phyloP scores from a whole-genome alignment of 495 filamentous ascomycete species.

The Trichodelitschia bisporula region DNA sequence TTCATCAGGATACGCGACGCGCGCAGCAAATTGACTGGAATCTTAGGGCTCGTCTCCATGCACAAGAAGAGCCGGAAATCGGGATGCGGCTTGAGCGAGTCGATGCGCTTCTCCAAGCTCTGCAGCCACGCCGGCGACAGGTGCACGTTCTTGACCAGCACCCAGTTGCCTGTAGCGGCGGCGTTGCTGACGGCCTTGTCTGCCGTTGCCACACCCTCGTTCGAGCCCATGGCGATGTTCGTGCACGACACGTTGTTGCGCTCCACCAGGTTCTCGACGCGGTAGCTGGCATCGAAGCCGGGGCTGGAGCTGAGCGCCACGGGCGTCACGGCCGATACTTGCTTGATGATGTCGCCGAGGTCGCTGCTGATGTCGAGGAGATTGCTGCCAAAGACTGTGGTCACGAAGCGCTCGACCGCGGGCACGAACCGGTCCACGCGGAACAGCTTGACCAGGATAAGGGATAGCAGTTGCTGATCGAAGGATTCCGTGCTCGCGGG shows the following conservation, averaged over 20 bases:
- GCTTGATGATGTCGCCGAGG: slow-evolving; percentile 57
- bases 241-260: slow-evolving; percentile 57
- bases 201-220: slow-evolving; percentile 71
- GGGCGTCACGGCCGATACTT: slow-evolving; percentile 63
- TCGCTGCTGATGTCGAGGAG: slow-evolving; percentile 64
- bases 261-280: slow-evolving; percentile 86
- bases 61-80: slow-evolving; percentile 93
- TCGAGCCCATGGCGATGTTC: slow-evolving; percentile 97
- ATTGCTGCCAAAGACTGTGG: slow-evolving; percentile 66
- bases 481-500: slow-evolving; percentile 32
- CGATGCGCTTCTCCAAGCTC: slow-evolving; percentile 86
- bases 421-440: slow-evolving; percentile 89
- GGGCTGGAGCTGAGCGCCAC: slow-evolving; percentile 83
- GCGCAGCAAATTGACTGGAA: slow-evolving; percentile 84
- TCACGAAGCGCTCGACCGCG: slow-evolving; percentile 67
- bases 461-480: slow-evolving; percentile 57
- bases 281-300: slow-evolving; percentile 96
- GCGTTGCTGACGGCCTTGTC: slow-evolving; percentile 91
- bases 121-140: slow-evolving; percentile 89
- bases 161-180: slow-evolving; percentile 82
- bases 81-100: slow-evolving; percentile 77
- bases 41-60: slow-evolving; percentile 93
- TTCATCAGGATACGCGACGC: slow-evolving; percentile 91
- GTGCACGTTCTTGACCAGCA: slow-evolving; percentile 97
- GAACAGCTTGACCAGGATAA: slow-evolving; percentile 82